Evolutionary conservation across 148 eudicot species (phyloP), one percentile per base, ranked within the genome.

Genomic region (Pharnaceum exiguum): DNA sequence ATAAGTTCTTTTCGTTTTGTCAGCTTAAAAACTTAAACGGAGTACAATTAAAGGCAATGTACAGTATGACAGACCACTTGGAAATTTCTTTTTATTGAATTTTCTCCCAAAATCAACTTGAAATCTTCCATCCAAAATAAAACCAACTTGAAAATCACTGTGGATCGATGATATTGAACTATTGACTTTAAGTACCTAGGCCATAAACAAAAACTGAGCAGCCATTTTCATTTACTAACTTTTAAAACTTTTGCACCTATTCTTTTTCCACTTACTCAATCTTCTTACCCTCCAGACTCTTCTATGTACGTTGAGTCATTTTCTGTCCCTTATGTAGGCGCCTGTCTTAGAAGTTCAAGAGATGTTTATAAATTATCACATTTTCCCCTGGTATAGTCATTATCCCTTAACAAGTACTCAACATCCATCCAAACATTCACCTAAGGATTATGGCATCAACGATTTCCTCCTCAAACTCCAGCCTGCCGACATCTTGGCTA

Each of bases 401-500:
- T 32, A 50, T 67, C 62, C 25, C 13, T 30, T 17, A 27, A 16
- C 54, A 40, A 55, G 3, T 11, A 51, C 46, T n/a, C 61, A 37
- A 44, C 66, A 35, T 22, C 47, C 62, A 42, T 48, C 50, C 46
- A 31, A 55, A 32, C 28, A 12, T 49, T 46, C 54, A 53, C 28
- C 48, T 13, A 17, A 51, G 23, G 7, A 37, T 30, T 25, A 75
- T 77, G 82, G 70, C 71, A 48, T 75, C 76, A 49, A 25, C n/a
- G n/a, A n/a, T 53, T 38, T 53, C 67, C 16, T 47, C 74, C 29
- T 25, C 59, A n/a, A 70, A 42, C 74, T 15, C 74, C 22, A 43
- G 30, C 38, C 38, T 49, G 28, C 71, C 62, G 9, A 60, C 72
- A 28, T 71, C 69, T 33, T 59, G 35, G 51, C 64, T 32, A 11